Conservation (phyloP, 805 yeast genomes). For the Candida maltosa region DNA sequence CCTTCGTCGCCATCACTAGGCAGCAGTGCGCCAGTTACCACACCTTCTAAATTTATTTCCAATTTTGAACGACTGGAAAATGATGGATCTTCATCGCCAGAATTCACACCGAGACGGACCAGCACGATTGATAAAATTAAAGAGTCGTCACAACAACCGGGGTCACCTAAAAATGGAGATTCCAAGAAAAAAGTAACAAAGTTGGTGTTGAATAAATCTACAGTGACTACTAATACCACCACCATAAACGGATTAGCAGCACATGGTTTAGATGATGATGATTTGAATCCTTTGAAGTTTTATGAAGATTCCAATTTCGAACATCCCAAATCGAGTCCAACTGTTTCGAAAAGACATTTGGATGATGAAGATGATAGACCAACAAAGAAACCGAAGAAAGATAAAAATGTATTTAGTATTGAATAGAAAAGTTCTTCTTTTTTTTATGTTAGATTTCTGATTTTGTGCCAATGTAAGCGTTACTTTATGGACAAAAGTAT, state of each 20-base stretch:
- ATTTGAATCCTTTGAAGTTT: conserved; percentile 27
- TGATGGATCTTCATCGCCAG: conserved; percentile 18
- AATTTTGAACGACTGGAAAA: conserved; percentile 17
- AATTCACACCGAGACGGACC: conserved; percentile 20
- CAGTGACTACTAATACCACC: too few relatives aligned
- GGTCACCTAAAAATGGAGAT: too few relatives aligned
- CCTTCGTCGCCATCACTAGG: conserved; percentile 1
- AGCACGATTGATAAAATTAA: too few relatives aligned
- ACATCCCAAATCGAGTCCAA: conserved; percentile 17
- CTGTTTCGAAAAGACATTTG: neutral
- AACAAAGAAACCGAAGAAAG: conserved; percentile 1
- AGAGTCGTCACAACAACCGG: too few relatives aligned
- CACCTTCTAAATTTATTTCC: conserved; percentile 19
- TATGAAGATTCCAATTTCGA: conserved; percentile 40
- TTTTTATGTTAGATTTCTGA: too few relatives aligned
- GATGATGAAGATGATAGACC: neutral
- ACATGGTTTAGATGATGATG: conserved; percentile 11
- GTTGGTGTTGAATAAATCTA: neutral
- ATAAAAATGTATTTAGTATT: conserved; percentile 6
- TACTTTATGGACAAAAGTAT: too few relatives aligned
- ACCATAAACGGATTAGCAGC: too few relatives aligned
- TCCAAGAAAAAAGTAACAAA: too few relatives aligned
- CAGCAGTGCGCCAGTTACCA: conserved; percentile 3
- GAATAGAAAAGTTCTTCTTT: neutral
- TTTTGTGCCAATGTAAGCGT: too few relatives aligned